Percentiles rank a stretch among this genome's conserved stretches.
Evolutionary conservation across 192 early-diverging fungal genomes (phyloP).

Genomic region (Podila horticola): DNA sequence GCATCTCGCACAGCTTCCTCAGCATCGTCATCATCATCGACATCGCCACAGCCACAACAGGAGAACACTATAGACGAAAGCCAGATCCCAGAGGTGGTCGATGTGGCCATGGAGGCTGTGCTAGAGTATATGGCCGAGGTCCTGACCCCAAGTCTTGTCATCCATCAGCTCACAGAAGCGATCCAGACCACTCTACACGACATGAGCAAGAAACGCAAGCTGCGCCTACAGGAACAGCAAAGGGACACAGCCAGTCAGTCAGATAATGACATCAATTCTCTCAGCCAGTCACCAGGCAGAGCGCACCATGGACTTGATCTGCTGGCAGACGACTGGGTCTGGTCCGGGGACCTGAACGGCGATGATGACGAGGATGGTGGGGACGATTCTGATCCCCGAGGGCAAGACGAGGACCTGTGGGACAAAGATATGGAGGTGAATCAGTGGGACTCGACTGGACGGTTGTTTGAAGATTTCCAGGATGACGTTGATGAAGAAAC

Average conservation of each 20-base stretch:
- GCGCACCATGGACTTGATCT: conserved; percentile 8
- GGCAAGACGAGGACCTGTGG: conserved; percentile 28
- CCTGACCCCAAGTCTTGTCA: conserved; percentile 24
- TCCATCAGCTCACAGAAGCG: conserved; percentile 30
- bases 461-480: conserved; percentile 28
- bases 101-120: conserved; percentile 35
- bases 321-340: conserved; percentile 32
- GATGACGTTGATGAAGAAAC: background rate
- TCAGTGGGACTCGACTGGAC: conserved; percentile 30
- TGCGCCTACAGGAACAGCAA: background rate
- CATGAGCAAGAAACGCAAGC: conserved; percentile 5
- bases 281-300: conserved; percentile 8
- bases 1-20: background rate
- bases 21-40: background rate
- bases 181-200: conserved; percentile 22
- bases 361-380: conserved; percentile 1
- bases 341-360: background rate
- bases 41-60: background rate
- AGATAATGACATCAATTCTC: conserved; percentile 1
- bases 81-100: conserved; percentile 24
- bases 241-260: too few relatives aligned
- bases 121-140: conserved; percentile 30
- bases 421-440: conserved; percentile 32
- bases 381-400: background rate
- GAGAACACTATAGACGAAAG: conserved; percentile 12